These are phyloP conservation scores for Phytophthora brassicae DNA, from an alignment of 352 stramenopile species.

Conservation along the genomic window DNA sequence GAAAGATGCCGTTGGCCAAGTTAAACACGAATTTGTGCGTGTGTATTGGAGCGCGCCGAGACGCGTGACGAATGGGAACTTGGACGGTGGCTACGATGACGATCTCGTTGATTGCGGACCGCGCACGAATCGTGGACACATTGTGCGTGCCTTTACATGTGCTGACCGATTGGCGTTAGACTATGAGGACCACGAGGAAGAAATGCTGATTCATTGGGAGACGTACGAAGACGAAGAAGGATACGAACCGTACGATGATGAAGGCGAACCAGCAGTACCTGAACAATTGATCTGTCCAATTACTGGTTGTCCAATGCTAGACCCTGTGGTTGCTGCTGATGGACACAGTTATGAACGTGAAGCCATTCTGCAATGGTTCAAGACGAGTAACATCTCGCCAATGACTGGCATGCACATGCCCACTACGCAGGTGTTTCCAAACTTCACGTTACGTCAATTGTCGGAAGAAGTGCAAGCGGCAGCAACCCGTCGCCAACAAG, in stretches of 20 bases:
- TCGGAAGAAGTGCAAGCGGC: constrained; percentile 59
- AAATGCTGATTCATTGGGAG: constrained; percentile 38
- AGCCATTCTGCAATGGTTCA: constrained; percentile 94
- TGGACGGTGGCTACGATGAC: constrained; percentile 38
- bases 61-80: constrained; percentile 8
- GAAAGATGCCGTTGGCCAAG: constrained; percentile 43
- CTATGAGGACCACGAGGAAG: constrained; percentile 36
- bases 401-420: constrained; percentile 75
- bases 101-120: constrained; percentile 50
- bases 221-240: constrained; percentile 35
- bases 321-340: constrained; percentile 96
- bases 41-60: constrained; percentile 43
- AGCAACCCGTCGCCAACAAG: constrained; percentile 29
- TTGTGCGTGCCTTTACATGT: constrained; percentile 53
- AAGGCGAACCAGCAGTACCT: constrained; percentile 34
- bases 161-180: constrained; percentile 32
- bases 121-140: constrained; percentile 43
- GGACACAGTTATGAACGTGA: constrained; percentile 97
- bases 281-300: constrained; percentile 92
- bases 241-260: constrained; percentile 17
- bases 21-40: constrained; percentile 58
- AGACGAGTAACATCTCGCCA: constrained; percentile 77
- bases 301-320: constrained; percentile 93
- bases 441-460: constrained; percentile 71
- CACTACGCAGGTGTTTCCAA: constrained; percentile 76